phyloP scores from a whole-genome alignment of 495 filamentous ascomycete species.

The Daldinia caldariorum region DNA sequence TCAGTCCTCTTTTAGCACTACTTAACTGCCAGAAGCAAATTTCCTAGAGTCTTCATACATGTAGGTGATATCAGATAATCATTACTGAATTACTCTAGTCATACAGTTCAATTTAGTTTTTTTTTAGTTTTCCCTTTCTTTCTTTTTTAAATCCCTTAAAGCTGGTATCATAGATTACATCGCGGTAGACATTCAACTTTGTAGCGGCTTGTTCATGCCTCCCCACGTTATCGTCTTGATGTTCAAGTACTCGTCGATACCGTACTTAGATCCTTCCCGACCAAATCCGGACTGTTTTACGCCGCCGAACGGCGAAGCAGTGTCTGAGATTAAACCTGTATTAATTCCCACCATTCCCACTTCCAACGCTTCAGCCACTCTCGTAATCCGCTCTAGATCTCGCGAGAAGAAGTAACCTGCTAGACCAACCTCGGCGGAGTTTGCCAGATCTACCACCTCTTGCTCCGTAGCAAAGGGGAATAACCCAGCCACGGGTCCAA shows the following conservation, averaged over 20 bases:
- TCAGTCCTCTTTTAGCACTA: no score
- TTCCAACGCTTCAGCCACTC: conserved; percentile 86
- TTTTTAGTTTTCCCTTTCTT: conserved; percentile 27
- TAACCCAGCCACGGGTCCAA: conserved; percentile 86
- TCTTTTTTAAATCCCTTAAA: conserved; percentile 18
- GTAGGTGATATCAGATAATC: not conserved
- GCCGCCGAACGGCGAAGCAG: conserved; percentile 87
- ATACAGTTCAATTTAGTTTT: not conserved
- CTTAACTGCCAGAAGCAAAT: no score
- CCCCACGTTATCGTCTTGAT: conserved; percentile 91
- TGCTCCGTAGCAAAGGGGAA: conserved; percentile 84
- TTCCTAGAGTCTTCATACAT: no score
- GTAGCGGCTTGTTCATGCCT: conserved; percentile 71
- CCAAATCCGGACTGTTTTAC: conserved; percentile 95
- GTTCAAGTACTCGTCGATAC: conserved; percentile 86
- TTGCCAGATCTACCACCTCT: conserved; percentile 83
- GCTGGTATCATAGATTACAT: conserved; percentile 18
- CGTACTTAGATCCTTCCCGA: conserved; percentile 89
- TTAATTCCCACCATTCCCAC: conserved; percentile 92
- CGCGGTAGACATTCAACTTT: conserved; percentile 38
- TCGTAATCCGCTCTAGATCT: conserved; percentile 75
- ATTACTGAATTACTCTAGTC: no score
- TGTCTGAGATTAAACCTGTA: conserved; percentile 83
- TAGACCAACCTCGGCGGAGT: conserved; percentile 78
- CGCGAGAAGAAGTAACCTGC: conserved; percentile 88